These are phyloP conservation scores for Curvularia hawaiiensis DNA, from an alignment of 2,329 filamentous ascomycete species.

Conservation along the genomic window DNA sequence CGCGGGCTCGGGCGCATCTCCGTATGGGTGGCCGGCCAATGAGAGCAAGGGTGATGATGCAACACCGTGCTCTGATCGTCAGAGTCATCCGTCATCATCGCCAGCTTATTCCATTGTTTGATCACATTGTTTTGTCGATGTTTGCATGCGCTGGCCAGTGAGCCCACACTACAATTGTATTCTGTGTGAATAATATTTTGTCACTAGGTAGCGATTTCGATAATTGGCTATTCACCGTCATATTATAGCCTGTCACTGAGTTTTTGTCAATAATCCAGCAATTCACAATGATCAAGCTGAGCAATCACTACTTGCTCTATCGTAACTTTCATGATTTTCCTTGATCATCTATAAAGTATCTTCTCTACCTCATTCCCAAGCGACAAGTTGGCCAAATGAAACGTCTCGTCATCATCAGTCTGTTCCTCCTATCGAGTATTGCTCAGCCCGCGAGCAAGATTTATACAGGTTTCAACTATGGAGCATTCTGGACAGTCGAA, in stretches of 20 bases:
- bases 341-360: background rate
- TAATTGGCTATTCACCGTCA: background rate
- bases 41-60: conserved; percentile 21
- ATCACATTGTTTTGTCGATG: background rate
- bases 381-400: conserved; percentile 10
- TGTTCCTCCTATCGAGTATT: conserved; percentile 11
- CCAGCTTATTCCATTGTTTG: background rate
- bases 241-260: background rate
- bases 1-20: conserved; percentile 23
- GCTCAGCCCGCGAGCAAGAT: conserved; percentile 20
- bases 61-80: background rate
- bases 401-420: background rate
- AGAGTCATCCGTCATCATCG: background rate
- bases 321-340: too few species aligned
- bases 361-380: background rate
- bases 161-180: background rate
- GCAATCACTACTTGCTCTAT: background rate
- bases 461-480: conserved; percentile 39
- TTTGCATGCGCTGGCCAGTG: background rate
- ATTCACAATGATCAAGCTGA: background rate
- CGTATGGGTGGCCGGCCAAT: conserved; percentile 26
- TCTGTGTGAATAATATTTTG: background rate
- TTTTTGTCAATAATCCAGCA: background rate
- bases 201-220: background rate
- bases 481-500: conserved; percentile 29